A percentile compares a stretch with the other conserved stretches of the same genome.
Evolutionary conservation across 345 rosid genomes (phyloP).

Genomic region (Syzygium jambos): DNA sequence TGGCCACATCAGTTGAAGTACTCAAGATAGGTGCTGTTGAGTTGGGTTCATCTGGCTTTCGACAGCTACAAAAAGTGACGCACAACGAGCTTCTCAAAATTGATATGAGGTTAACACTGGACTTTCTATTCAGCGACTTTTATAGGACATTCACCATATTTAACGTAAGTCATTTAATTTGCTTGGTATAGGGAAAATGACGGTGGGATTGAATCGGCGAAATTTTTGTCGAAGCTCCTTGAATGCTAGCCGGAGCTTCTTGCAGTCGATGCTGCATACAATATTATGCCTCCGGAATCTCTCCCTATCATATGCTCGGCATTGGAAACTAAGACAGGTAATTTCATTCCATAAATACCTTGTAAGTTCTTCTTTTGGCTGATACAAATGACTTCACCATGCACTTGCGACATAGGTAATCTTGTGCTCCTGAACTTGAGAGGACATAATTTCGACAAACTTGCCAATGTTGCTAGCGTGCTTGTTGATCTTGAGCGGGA

Average conservation of each 20-base stretch:
- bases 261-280: conserved; percentile 47
- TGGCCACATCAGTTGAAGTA: conserved; percentile 30
- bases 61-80: conserved; percentile 28
- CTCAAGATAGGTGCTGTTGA: conserved; percentile 68
- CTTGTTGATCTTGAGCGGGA: conserved; percentile 45
- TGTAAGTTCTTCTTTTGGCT: too few relatives aligned
- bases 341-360: too few relatives aligned
- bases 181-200: not conserved
- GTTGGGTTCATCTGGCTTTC: conserved; percentile 67
- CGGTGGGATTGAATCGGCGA: not conserved
- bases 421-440: conserved; percentile 60
- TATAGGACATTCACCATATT: not conserved
- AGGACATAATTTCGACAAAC: conserved; percentile 46
- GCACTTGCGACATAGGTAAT: conserved; percentile 24
- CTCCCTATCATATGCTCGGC: conserved; percentile 45
- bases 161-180: not conserved
- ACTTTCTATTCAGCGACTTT: not conserved
- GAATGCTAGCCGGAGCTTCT: conserved; percentile 45
- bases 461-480: conserved; percentile 22
- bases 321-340: conserved; percentile 51
- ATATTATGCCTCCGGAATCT: conserved; percentile 72
- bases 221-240: conserved; percentile 50
- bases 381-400: not conserved
- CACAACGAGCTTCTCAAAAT: conserved; percentile 40
- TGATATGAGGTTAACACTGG: conserved; percentile 49